Evolutionary conservation across 345 rosid genomes (phyloP).

Genomic region (Pelargonium nanum): DNA sequence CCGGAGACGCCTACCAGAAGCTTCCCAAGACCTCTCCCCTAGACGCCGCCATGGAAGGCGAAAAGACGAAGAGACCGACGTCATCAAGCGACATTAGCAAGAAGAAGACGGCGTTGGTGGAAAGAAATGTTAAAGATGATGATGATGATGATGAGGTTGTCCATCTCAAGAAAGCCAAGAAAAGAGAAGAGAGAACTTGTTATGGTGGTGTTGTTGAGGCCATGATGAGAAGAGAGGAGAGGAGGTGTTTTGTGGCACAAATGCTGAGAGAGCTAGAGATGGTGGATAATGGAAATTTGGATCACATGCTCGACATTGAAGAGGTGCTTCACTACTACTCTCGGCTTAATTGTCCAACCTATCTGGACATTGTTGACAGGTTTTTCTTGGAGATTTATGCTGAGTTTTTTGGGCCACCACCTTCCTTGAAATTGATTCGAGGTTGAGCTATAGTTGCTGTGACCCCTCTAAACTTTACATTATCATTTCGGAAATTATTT

Average conservation of each 20-base stretch:
- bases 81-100: too few species aligned
- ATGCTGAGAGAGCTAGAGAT: constrained; percentile 63
- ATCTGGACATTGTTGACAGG: constrained; percentile 55
- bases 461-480: too few species aligned
- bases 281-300: constrained; percentile 47
- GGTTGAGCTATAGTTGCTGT: too few species aligned
- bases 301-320: constrained; percentile 55
- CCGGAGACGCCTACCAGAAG: constrained; percentile 34
- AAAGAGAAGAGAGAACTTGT: too few species aligned
- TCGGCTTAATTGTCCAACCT: constrained; percentile 58
- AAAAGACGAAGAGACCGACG: too few species aligned
- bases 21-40: constrained; percentile 41
- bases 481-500: too few species aligned
- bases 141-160: background rate
- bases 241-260: constrained; percentile 27
- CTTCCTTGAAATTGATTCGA: too few species aligned
- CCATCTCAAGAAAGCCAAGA: constrained; percentile 3
- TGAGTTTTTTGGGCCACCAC: constrained; percentile 32
- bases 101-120: too few species aligned
- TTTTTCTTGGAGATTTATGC: constrained; percentile 60
- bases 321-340: constrained; percentile 74
- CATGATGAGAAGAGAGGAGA: constrained; percentile 21
- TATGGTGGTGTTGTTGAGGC: too few species aligned
- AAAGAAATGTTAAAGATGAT: constrained; percentile 1
- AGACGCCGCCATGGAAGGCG: too few species aligned